A percentile compares a stretch with the other conserved stretches of the same genome.
phyloP scores from a whole-genome alignment of 768 basidiomycete genomes.

The Suillus clintonianus region DNA sequence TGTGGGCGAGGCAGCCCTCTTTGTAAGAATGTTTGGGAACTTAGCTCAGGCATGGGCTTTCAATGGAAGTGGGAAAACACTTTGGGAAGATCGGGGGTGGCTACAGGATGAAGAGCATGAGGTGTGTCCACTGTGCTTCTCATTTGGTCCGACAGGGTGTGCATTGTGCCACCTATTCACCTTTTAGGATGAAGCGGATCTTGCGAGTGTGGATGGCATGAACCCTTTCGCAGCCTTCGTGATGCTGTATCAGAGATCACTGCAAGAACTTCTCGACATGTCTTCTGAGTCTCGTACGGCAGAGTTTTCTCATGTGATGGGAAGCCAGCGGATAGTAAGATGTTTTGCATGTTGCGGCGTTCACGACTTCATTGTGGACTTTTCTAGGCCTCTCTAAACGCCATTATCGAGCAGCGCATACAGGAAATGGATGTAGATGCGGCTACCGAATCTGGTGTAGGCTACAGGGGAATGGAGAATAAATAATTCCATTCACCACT shows the following conservation, averaged over 20 bases:
- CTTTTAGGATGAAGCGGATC: conserved; percentile 58
- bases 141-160: conserved; percentile 11
- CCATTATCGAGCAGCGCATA: conserved; percentile 35
- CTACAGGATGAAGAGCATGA: conserved; percentile 56
- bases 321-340: conserved; percentile 55
- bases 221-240: conserved; percentile 71
- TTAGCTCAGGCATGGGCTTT: conserved; percentile 47
- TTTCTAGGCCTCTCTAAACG: conserved; percentile 36
- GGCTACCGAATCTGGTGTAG: conserved; percentile 11
- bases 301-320: conserved; percentile 49
- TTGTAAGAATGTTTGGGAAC: conserved; percentile 60
- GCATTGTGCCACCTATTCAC: background rate
- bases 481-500: background rate
- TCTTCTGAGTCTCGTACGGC: conserved; percentile 47
- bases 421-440: conserved; percentile 28
- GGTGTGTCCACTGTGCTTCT: conserved; percentile 30
- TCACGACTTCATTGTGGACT: conserved; percentile 9
- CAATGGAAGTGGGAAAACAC: conserved; percentile 34
- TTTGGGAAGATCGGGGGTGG: conserved; percentile 70
- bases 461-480: background rate
- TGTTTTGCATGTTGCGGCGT: conserved; percentile 1
- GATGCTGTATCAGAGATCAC: conserved; percentile 53
- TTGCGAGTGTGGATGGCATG: conserved; percentile 61
- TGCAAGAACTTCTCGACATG: conserved; percentile 59
- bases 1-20: conserved; percentile 57